These are phyloP conservation scores for Malassezia obtusa DNA, from an alignment of 1,284 basidiomycete species.

Conservation along the genomic window DNA sequence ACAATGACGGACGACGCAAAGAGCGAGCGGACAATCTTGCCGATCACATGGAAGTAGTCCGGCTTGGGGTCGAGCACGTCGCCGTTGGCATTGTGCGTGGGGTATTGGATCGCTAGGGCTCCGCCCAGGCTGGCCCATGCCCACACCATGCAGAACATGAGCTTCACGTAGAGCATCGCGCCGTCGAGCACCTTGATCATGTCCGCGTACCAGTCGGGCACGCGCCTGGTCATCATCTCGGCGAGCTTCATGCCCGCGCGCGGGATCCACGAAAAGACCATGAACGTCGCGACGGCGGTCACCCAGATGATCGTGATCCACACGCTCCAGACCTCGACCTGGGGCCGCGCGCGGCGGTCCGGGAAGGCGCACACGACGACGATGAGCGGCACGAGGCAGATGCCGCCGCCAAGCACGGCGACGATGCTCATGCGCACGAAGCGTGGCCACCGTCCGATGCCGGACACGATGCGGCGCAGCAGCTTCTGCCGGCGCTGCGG, in stretches of 20 bases:
- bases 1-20: constrained; percentile 38
- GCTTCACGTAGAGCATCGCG: constrained; percentile 32
- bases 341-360: constrained; percentile 17
- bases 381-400: constrained; percentile 37
- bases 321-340: constrained; percentile 38
- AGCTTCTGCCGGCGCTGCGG: constrained; percentile 1
- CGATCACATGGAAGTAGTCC: constrained; percentile 1
- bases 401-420: constrained; percentile 32
- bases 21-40: constrained; percentile 22
- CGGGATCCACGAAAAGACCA: constrained; percentile 36
- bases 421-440: constrained; percentile 35
- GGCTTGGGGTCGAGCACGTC: constrained; percentile 15
- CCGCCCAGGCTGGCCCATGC: constrained; percentile 44
- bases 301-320: constrained; percentile 45
- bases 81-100: background rate
- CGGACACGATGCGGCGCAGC: constrained; percentile 1
- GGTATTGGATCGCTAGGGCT: constrained; percentile 26
- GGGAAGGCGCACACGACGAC: constrained; percentile 27
- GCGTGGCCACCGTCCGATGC: constrained; percentile 31
- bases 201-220: constrained; percentile 34
- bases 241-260: constrained; percentile 25
- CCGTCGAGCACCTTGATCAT: constrained; percentile 36
- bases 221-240: constrained; percentile 31
- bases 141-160: constrained; percentile 42
- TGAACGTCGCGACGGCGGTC: constrained; percentile 34